Percentiles rank a stretch among this genome's conserved stretches.
phyloP scores from a whole-genome alignment of 2,329 filamentous ascomycete species.

The Pseudonectria foliicola region DNA sequence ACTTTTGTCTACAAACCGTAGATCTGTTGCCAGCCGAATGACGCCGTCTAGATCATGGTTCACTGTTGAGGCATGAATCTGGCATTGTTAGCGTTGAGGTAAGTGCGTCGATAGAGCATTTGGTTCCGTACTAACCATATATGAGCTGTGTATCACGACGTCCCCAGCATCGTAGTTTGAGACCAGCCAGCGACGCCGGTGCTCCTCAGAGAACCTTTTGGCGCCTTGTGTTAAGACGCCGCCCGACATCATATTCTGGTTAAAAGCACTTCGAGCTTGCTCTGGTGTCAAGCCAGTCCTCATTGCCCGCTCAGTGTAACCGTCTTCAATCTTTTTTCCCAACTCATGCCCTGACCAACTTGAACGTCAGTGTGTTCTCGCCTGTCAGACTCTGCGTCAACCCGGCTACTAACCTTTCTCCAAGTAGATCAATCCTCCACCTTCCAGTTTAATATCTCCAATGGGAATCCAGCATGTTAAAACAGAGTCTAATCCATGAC shows the following conservation, averaged over 20 bases:
- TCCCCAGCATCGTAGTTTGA: slow-evolving; percentile 35
- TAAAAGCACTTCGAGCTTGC: slow-evolving; percentile 45
- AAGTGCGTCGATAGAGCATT: not conserved
- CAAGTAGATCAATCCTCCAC: slow-evolving; percentile 53
- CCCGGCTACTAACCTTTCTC: too few species aligned
- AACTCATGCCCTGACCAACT: slow-evolving; percentile 28
- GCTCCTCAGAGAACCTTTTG: slow-evolving; percentile 25
- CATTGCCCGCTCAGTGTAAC: slow-evolving; percentile 42
- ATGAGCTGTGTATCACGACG: slow-evolving; percentile 32
- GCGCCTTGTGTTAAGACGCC: slow-evolving; percentile 47
- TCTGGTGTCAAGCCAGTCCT: slow-evolving; percentile 44
- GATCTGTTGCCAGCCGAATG: slow-evolving; percentile 48
- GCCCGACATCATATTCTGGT: slow-evolving; percentile 52
- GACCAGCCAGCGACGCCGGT: slow-evolving; percentile 29
- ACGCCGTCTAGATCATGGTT: slow-evolving; percentile 44
- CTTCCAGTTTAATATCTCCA: slow-evolving; percentile 45
- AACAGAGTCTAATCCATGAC: slow-evolving; percentile 47
- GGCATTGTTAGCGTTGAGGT: not conserved
- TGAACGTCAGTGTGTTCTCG: too few species aligned
- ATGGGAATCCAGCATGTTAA: slow-evolving; percentile 54
- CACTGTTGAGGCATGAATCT: slow-evolving; percentile 52
- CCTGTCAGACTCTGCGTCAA: too few species aligned
- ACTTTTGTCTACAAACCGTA: slow-evolving; percentile 47
- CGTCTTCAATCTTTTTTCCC: slow-evolving; percentile 41
- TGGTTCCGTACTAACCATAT: slow-evolving; percentile 25